phyloP scores from a whole-genome alignment of 805 yeast species.

The Suhomyces sp. region DNA sequence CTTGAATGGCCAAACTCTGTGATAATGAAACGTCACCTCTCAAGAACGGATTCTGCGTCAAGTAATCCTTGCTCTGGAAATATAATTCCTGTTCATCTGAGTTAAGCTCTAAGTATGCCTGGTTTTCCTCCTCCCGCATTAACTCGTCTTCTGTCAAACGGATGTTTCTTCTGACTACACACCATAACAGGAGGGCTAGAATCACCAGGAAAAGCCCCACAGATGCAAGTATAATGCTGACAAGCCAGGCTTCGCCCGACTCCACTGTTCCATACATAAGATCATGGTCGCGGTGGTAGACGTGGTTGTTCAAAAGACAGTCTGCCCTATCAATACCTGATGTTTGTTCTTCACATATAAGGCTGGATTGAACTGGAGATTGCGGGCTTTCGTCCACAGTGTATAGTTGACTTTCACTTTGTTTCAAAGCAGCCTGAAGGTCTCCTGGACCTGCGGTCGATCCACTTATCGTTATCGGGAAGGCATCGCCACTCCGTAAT shows the following conservation, averaged over 20 bases:
- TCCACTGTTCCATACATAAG: too few relatives aligned
- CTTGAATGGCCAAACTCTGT: constrained; percentile 70
- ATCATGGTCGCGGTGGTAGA: too few relatives aligned
- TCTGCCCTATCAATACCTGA: too few relatives aligned
- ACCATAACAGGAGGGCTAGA: constrained; percentile 1
- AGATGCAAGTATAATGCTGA: too few relatives aligned
- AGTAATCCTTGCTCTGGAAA: constrained; percentile 58
- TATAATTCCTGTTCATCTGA: constrained; percentile 70
- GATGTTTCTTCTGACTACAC: constrained; percentile 3
- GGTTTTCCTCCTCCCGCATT: constrained; percentile 57
- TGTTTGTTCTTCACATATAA: too few relatives aligned
- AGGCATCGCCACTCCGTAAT: constrained; percentile 1
- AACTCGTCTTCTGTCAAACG: constrained; percentile 49
- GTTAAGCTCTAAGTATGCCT: constrained; percentile 58
- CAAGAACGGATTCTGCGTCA: constrained; percentile 32
- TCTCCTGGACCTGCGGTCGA: too few relatives aligned
- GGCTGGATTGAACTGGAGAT: too few relatives aligned
- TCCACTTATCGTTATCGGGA: constrained; percentile 3
- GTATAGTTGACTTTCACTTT: too few relatives aligned
- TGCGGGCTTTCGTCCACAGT: too few relatives aligned
- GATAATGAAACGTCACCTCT: constrained; percentile 51
- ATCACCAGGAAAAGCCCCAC: constrained; percentile 1
- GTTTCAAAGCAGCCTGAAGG: too few relatives aligned
- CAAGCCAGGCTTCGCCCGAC: too few relatives aligned
- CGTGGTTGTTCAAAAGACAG: too few relatives aligned